Base-by-base conservation (phyloP, 495 filamentous ascomycete species). In the Xylaria curta region DNA sequence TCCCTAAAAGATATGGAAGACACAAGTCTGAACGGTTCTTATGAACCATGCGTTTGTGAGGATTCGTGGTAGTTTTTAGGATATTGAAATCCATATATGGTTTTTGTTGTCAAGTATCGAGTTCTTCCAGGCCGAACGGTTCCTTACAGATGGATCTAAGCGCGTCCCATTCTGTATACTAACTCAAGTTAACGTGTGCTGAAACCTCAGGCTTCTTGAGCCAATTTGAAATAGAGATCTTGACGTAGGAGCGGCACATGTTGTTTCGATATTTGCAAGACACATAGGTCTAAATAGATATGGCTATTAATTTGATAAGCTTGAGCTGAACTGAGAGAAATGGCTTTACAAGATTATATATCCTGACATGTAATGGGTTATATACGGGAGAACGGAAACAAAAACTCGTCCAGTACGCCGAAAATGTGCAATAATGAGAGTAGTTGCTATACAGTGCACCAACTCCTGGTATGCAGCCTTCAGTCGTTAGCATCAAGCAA, bases 361-460 rank as follows among this genome's bases (percentile, higher is more conserved):
- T 40, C 36, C n/a, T 67, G 65, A 33, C 56, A 56, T 17, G 49
- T 49, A 42, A 40, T 15, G 12, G 49, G 12, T 36, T 28, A 67
- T 67, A 15, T 67, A 56, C 49, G n/a, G 9, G 36, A 66, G 21
- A 64, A 64, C 3, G 24, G 2, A 24, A 47, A 47, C n/a, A 40
- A n/a, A 54, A 49, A 47, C 8, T 33, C 19, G 63, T 31, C 58
- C 31, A 21, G 15, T 9, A 63, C 58, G 68, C 58, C 46, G 19
- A 68, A 59, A 68, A 68, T 68, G 66, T 54, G 40, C 21, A 46
- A 60, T 60, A 36, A 68, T 56, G 62, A 47, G 31, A 47, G 38
- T 60, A 68, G 53, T 42, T 19, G n/a, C 36, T 33, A 19, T 24
- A 42, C 9, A 67, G 56, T 68, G 66, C 51, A 60, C 53, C 38